Evolutionary conservation across 2,329 filamentous ascomycete genomes (phyloP).

Genomic region (Calcarisporium arbuscula): DNA sequence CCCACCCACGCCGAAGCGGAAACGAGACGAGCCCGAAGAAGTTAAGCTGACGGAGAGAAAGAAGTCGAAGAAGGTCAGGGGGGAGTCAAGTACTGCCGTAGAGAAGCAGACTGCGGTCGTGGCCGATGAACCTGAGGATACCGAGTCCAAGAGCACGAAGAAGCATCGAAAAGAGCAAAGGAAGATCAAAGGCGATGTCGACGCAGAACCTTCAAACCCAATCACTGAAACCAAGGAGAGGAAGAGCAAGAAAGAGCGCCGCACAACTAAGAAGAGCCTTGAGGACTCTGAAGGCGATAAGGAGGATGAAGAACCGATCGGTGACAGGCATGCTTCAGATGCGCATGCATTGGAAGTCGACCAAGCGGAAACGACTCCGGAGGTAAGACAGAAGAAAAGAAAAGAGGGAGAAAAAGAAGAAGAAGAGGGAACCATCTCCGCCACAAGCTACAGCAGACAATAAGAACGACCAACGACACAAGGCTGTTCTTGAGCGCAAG

Average conservation of each 20-base stretch:
- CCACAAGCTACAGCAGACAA: constrained; percentile 17
- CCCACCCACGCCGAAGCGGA: constrained; percentile 24
- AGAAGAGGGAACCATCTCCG: constrained; percentile 25
- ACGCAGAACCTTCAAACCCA: not conserved
- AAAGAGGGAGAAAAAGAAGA: constrained; percentile 18
- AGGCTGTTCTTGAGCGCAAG: constrained; percentile 47
- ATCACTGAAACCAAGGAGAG: constrained; percentile 8
- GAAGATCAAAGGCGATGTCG: not conserved
- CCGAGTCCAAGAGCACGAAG: constrained; percentile 17
- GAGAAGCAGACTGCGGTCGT: constrained; percentile 8
- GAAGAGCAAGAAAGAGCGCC: no score
- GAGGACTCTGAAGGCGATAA: not conserved
- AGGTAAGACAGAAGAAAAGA: constrained; percentile 11
- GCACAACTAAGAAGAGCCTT: not conserved
- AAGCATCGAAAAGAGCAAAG: constrained; percentile 9
- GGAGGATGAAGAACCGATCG: not conserved
- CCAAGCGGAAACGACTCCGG: not conserved
- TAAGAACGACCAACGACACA: constrained; percentile 34
- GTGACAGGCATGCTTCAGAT: not conserved
- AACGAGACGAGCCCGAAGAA: constrained; percentile 26
- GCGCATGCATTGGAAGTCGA: not conserved
- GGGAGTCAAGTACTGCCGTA: constrained; percentile 3
- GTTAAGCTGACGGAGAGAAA: constrained; percentile 23
- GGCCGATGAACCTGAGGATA: constrained; percentile 10
- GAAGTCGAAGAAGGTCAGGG: constrained; percentile 23